Evolutionary conservation across 176 grass and related monocot genomes (phyloP), one percentile per base, ranked within the genome.

Genomic region (Dactylis glomerata): DNA sequence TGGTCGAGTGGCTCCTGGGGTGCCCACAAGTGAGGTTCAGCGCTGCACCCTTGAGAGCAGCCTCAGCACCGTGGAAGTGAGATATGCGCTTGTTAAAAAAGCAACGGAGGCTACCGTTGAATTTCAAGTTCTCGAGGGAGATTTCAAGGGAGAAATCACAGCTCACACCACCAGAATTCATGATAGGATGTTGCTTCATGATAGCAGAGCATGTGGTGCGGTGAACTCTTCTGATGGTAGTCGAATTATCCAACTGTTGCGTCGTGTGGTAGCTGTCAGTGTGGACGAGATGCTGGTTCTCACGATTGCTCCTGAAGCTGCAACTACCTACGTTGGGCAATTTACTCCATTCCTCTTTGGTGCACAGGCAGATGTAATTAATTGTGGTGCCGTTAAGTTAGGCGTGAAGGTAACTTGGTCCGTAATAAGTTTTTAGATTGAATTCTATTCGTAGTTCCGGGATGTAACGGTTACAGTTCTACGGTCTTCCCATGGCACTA

Each of bases 121-220:
- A 23, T n/a, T 50, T 50, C 20, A 46, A 50, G 27, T 80, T 67
- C 5, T 65, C 0, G 0, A 66, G 28, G 78, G 41, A 66, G 59
- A 66, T 22, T 80, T 80, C 13, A 6, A 66, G 12, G 78, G 78
- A 8, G 6, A 80, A n/a, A 45, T 80, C 38, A 80, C 77, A 46
- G 77, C 57, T 13, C 26, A 63, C 1, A 79, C 38, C 57, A 64
- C 77, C 16, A 79, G 40, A 5, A 64, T 79, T 36, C 5, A 14
- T 1, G 62, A 79, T 3, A 79, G 1, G 16, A 6, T 79, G 61
- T 5, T 64, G 57, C 26, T 79, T 64, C 62, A 79, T 11, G 77
- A 79, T 46, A 79, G 40, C 41, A 27, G 19, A 22, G 16, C 44
- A 40, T 17, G 17, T 64, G 77, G 38, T 79, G 16, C 16, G 16